Evolutionary conservation across 2,329 filamentous ascomycete genomes (phyloP), one percentile per base, ranked within the genome.

Genomic region (Grosmannia penicillata): DNA sequence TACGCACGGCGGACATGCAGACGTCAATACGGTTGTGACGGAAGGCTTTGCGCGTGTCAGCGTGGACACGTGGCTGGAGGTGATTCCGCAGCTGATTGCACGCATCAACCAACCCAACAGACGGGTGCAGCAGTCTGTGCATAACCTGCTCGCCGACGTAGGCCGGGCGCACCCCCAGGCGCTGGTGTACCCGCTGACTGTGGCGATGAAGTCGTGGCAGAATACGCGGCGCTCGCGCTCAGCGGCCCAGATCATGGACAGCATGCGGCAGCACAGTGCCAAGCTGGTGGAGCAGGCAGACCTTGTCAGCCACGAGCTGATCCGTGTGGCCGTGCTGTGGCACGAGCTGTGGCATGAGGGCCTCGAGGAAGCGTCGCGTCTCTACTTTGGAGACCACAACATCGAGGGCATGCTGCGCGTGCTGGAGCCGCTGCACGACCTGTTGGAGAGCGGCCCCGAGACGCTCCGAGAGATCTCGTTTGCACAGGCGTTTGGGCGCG

Each of bases 301-400:
- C 54, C 70, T 87, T 33, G 87, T 99, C 48, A 96, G 89, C 55
- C 82, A 91, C 52, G 93, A 99, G 56, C 74, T 99, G 40, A 96
- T 99, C 53, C 78, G 91, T 37, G 93, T 98, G 42, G 91, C 91
- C 14, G 89, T 98, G 2, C 60, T 98, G 19, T 98, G 93, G 93
- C 91, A 99, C 53, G 91, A 99, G 53, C 82, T 93, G 47, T 99
- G 91, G 91, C 91, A 98, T 48, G 93, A 99, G 58, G 93, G 83
- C 22, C 68, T 99, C 14, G 91, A 98, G 58, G 93, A 99, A 62
- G 93, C 91, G 1, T 95, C 86, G 24, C 75, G 91, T 38, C 66
- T 98, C 15, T 98, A 96, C 65, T 99, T 98, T 59, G 91, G 89
- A 43, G 89, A 96, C 51, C 82, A 93, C 52, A 94, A 98, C 56